Percentiles rank a stretch among this genome's conserved stretches.
phyloP scores from a whole-genome alignment of 2,329 filamentous ascomycete genomes.

The Fusarium veterinarium region DNA sequence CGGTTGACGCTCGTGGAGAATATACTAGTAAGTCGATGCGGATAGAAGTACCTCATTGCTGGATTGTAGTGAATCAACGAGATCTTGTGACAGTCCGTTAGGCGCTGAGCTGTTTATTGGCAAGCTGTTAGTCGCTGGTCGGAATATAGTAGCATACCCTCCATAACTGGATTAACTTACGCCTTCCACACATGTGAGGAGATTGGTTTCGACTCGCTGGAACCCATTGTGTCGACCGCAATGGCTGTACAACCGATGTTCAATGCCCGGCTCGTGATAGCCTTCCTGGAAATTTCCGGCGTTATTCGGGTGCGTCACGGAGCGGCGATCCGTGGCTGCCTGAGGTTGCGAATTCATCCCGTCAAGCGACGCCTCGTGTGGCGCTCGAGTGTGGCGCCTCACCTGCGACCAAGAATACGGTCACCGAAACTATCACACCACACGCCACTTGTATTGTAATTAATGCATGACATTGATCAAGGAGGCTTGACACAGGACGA shows the following conservation, averaged over 20 bases:
- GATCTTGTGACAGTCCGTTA: conserved; percentile 76
- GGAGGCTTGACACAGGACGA: background rate
- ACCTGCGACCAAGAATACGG: background rate
- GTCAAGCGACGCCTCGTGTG: conserved; percentile 29
- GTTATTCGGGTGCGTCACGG: conserved; percentile 49
- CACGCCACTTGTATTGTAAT: background rate
- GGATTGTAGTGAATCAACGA: conserved; percentile 84
- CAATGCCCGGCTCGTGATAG: conserved; percentile 46
- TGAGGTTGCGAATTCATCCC: conserved; percentile 42
- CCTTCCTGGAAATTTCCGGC: conserved; percentile 51
- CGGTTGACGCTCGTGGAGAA: background rate
- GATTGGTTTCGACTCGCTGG: conserved; percentile 65
- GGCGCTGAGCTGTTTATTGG: conserved; percentile 56
- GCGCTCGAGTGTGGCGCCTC: conserved; percentile 29
- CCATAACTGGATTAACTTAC: conserved; percentile 53
- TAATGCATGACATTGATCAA: background rate
- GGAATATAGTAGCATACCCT: background rate
- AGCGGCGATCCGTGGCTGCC: conserved; percentile 45
- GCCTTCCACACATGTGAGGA: conserved; percentile 64
- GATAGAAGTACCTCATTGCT: conserved; percentile 80
- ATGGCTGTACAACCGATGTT: conserved; percentile 50
- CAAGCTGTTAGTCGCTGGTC: conserved; percentile 38
- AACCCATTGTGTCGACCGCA: conserved; percentile 64
- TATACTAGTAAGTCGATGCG: background rate
- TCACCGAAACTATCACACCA: conserved; percentile 8